Conservation (phyloP, 2,329 filamentous ascomycete species). For the Celoporthe dispersa region DNA sequence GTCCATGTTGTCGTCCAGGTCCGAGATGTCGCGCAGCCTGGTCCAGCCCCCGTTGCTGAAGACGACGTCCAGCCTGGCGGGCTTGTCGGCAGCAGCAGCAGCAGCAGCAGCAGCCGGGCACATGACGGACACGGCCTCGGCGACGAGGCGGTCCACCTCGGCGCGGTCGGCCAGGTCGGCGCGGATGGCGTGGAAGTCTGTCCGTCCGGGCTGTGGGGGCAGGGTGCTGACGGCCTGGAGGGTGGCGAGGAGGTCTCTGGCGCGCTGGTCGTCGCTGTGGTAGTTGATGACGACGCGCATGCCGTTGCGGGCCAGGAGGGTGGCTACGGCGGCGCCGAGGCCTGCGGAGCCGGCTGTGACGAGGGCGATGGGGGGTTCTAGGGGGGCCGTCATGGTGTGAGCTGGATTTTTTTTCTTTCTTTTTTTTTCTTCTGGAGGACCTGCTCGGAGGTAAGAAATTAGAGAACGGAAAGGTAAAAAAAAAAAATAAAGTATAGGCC, state of each 20-base stretch:
- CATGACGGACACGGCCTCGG: constrained; percentile 61
- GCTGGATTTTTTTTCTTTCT: too few species aligned
- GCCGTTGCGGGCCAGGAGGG: constrained; percentile 70
- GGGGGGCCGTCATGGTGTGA: constrained; percentile 35
- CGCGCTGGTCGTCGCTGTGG: constrained; percentile 62
- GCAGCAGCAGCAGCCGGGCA: constrained; percentile 42
- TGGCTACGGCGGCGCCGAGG: constrained; percentile 70
- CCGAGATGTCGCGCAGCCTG: constrained; percentile 46
- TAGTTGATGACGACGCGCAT: constrained; percentile 78
- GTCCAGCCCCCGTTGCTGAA: constrained; percentile 74
- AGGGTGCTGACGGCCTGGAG: constrained; percentile 53
- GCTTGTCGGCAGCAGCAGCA: background rate
- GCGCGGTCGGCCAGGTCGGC: constrained; percentile 67
- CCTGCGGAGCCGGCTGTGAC: constrained; percentile 65
- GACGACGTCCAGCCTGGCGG: constrained; percentile 67
- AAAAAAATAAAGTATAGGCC: too few species aligned
- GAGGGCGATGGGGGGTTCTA: constrained; percentile 42
- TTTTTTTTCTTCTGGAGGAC: too few species aligned
- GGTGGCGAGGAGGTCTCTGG: constrained; percentile 60
- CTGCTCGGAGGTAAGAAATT: too few species aligned
- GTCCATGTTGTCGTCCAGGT: constrained; percentile 56
- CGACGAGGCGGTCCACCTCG: constrained; percentile 64
- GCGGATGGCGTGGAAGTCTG: constrained; percentile 56
- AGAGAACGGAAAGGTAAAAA: too few species aligned
- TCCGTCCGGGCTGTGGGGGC: constrained; percentile 44